phyloP scores from a whole-genome alignment of 495 filamentous ascomycete species.

The Aspergillus sclerotioniger region DNA sequence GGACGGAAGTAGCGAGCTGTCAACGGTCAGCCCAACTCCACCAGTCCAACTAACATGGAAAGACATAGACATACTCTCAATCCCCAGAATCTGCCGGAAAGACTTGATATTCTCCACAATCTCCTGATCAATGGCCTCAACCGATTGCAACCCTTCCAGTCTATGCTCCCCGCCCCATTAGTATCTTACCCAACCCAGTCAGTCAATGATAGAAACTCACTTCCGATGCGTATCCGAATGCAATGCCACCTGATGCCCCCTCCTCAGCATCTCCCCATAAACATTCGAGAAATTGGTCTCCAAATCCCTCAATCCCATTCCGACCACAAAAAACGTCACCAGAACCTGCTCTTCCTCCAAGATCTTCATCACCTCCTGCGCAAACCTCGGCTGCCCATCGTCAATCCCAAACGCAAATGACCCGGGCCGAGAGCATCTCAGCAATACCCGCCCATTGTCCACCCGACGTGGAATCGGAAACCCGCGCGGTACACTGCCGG shows the following conservation, averaged over 20 bases:
- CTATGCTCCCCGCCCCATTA: slow-evolving; percentile 15
- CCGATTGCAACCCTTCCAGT: slow-evolving; percentile 62
- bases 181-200: neutral
- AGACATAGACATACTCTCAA: slow-evolving; percentile 30
- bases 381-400: slow-evolving; percentile 64
- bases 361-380: slow-evolving; percentile 62
- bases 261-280: slow-evolving; percentile 61
- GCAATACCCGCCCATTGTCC: slow-evolving; percentile 58
- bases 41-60: neutral
- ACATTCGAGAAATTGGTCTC: slow-evolving; percentile 60
- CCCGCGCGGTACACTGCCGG: slow-evolving; percentile 41
- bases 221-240: slow-evolving; percentile 75
- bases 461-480: slow-evolving; percentile 60
- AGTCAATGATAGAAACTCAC: slow-evolving; percentile 22
- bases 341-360: slow-evolving; percentile 61
- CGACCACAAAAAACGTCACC: slow-evolving; percentile 80
- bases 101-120: slow-evolving; percentile 60
- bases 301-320: slow-evolving; percentile 58
- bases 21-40: slow-evolving; percentile 4
- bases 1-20: slow-evolving; percentile 67
- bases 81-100: slow-evolving; percentile 49
- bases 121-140: slow-evolving; percentile 67
- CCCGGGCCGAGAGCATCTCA: slow-evolving; percentile 68
- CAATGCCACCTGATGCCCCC: slow-evolving; percentile 72
- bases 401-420: slow-evolving; percentile 81